Base-by-base conservation (phyloP, 2,329 filamentous ascomycete species). In the Penicillium vulpinum region DNA sequence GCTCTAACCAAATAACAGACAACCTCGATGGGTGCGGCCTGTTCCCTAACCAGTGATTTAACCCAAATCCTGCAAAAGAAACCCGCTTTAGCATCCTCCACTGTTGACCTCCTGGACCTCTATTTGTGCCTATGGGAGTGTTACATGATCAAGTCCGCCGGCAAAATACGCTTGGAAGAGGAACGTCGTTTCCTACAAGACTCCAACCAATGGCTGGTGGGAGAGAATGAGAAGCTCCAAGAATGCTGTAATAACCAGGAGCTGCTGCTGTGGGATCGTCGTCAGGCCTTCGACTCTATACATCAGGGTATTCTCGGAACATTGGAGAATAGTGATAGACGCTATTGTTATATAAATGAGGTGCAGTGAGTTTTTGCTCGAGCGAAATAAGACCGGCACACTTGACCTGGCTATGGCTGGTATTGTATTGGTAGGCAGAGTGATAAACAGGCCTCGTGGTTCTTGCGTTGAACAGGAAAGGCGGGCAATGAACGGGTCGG, bases 1-100 rank as follows among this genome's bases (percentile, higher is more conserved):
- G 31, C 11, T 33, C 31, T 33, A 33, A 33, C 31, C 31, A 33
- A 33, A 33, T 3, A 33, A 15, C 13, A 33, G 31, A 33, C 13
- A 33, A 33, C 13, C 13, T 16, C 13, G 13, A 85, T 60, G 3
- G 36, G 36, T 39, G n/a, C n/a, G 6, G 36, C 36, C 16, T 39
- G n/a, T 39, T 39, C n/a, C 8, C 36, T 39, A 13, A 39, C 36
- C 5, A 18, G n/a, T 10, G n/a, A 39, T 13, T 21, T 39, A 5
- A 21, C 36, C 3, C 8, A 39, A 13, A 39, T 39, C 18, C n/a
- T 39, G 9, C 11, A 18, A 39, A 39, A 21, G 11, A 10, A 39
- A 13, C 18, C 38, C 16, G 31, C 8, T 26, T 51, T 16, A 35
- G 15, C 15, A 16, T 35, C 31, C 15, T 35, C 31, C 15, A 15